Evolutionary conservation across 192 early-diverging fungal genomes (phyloP).

Genomic region (Glomus cerebriforme): DNA sequence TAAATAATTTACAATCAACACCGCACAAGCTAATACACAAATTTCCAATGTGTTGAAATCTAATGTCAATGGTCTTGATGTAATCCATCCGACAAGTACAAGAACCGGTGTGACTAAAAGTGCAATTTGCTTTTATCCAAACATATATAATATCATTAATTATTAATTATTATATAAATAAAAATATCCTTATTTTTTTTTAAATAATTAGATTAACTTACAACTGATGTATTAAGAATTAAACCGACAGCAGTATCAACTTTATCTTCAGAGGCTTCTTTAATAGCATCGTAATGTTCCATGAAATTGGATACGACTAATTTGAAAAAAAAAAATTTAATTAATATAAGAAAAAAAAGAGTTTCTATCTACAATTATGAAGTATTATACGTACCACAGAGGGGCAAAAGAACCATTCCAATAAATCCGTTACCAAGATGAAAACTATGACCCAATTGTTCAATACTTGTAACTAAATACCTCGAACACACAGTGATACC

Average conservation of each 20-base stretch:
- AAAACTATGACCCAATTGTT: slow-evolving; percentile 69
- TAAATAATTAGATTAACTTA: not conserved
- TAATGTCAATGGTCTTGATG: slow-evolving; percentile 76
- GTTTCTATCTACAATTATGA: slow-evolving; percentile 28
- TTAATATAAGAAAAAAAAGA: slow-evolving; percentile 26
- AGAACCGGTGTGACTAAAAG: slow-evolving; percentile 71
- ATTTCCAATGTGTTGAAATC: slow-evolving; percentile 83
- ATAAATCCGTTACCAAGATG: slow-evolving; percentile 84
- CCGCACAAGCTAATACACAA: slow-evolving; percentile 74
- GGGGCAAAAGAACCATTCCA: slow-evolving; percentile 88
- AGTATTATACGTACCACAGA: slow-evolving; percentile 62
- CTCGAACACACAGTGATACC: slow-evolving; percentile 79
- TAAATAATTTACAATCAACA: slow-evolving; percentile 78
- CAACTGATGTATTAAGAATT: slow-evolving; percentile 25
- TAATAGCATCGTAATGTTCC: slow-evolving; percentile 77
- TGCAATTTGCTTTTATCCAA: slow-evolving; percentile 75
- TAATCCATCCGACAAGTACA: slow-evolving; percentile 83
- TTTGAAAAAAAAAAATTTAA: slow-evolving; percentile 2
- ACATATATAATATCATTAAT: not conserved
- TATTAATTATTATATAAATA: not conserved
- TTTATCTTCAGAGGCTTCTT: slow-evolving; percentile 74
- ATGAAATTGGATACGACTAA: slow-evolving; percentile 58
- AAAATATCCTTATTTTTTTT: too few relatives aligned
- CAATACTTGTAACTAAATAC: slow-evolving; percentile 76
- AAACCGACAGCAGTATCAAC: slow-evolving; percentile 61